Evolutionary conservation across 2,329 filamentous ascomycete species (phyloP).

Genomic region (Fusarium kyushuense): DNA sequence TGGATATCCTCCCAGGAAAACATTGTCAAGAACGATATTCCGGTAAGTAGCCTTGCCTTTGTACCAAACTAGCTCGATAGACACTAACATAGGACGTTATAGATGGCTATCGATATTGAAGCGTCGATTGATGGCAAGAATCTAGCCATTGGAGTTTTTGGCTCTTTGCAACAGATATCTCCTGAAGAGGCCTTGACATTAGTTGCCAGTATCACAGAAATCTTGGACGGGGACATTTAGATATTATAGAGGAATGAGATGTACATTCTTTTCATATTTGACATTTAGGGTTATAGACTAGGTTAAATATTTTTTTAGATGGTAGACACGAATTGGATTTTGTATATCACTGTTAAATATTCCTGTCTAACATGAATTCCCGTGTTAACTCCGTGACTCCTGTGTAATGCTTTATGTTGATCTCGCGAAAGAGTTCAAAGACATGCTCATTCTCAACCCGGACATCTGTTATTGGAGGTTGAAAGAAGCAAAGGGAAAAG

Average conservation of each 20-base stretch:
- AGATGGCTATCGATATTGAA: constrained; percentile 58
- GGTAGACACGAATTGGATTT: constrained; percentile 1
- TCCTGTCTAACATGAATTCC: constrained; percentile 18
- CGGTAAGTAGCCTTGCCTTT: constrained; percentile 42
- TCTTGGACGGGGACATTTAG: constrained; percentile 23
- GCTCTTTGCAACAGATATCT: constrained; percentile 48
- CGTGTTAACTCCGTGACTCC: constrained; percentile 27
- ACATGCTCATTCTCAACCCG: not conserved
- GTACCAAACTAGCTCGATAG: not conserved
- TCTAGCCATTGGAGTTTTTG: constrained; percentile 59
- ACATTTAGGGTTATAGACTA: not conserved
- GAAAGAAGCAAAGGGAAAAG: not conserved
- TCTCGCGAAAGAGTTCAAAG: not conserved
- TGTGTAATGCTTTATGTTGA: constrained; percentile 21
- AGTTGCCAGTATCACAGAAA: constrained; percentile 43
- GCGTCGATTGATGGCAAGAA: constrained; percentile 50
- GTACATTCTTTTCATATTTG: not conserved
- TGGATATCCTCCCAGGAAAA: constrained; percentile 40
- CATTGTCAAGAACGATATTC: constrained; percentile 42
- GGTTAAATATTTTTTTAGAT: not conserved
- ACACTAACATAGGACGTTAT: constrained; percentile 3
- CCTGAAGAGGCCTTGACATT: constrained; percentile 44
- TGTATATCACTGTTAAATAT: not conserved
- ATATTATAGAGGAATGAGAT: not conserved
- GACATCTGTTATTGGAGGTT: not conserved